These are phyloP conservation scores for Cladosporium cucumerinum DNA, from an alignment of 2,329 filamentous ascomycete species.

Conservation along the genomic window DNA sequence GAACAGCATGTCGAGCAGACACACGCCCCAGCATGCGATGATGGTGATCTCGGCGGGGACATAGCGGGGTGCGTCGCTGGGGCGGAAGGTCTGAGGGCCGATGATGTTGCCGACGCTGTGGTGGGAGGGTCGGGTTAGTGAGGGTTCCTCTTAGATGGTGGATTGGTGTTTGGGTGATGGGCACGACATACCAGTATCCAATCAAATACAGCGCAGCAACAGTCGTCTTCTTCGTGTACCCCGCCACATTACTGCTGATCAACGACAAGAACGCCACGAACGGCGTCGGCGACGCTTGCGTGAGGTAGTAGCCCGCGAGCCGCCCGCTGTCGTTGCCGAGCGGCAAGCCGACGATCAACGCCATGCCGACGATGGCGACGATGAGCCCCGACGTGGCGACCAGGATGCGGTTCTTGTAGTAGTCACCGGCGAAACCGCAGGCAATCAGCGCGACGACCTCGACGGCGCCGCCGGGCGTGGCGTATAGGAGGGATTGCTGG, in stretches of 20 bases:
- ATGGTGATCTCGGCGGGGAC: slow-evolving; percentile 63
- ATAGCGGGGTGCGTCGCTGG: slow-evolving; percentile 57
- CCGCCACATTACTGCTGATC: slow-evolving; percentile 60
- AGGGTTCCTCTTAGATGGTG: slow-evolving; percentile 36
- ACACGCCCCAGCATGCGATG: slow-evolving; percentile 56
- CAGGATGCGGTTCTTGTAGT: slow-evolving; percentile 55
- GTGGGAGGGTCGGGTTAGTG: slow-evolving; percentile 32
- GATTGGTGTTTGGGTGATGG: slow-evolving; percentile 32
- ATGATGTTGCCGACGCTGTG: slow-evolving; percentile 53
- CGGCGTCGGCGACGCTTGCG: slow-evolving; percentile 56
- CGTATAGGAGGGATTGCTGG: slow-evolving; percentile 62
- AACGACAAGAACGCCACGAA: slow-evolving; percentile 64
- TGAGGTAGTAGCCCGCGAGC: slow-evolving; percentile 62
- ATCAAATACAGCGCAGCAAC: slow-evolving; percentile 54
- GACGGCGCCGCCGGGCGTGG: slow-evolving; percentile 62
- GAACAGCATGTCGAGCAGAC: slow-evolving; percentile 55
- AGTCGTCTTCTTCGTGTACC: slow-evolving; percentile 59
- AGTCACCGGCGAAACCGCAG: slow-evolving; percentile 57
- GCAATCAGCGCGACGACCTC: slow-evolving; percentile 58
- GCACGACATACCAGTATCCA: slow-evolving; percentile 40
- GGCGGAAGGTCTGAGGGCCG: slow-evolving; percentile 57
- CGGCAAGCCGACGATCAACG: slow-evolving; percentile 63
- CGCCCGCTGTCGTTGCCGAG: slow-evolving; percentile 56
- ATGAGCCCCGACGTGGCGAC: slow-evolving; percentile 52
- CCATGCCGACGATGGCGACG: slow-evolving; percentile 56